A percentile compares a stretch with the other conserved stretches of the same genome.
These are phyloP conservation scores for Spiromastix sp. DNA, from an alignment of 2,329 filamentous ascomycete genomes.

Conservation along the genomic window DNA sequence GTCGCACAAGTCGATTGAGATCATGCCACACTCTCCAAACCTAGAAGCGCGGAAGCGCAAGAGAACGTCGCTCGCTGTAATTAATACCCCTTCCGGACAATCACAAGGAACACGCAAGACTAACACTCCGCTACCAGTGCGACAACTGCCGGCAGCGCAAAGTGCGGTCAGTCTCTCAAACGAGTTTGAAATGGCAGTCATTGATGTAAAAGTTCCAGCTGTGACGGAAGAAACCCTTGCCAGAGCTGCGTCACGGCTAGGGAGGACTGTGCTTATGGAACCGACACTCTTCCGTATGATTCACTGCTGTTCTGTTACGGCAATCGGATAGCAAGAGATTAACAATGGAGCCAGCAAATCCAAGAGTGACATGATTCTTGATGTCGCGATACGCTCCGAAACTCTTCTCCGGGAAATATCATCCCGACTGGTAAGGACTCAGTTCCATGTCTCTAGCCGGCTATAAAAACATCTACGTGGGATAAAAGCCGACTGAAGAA, in stretches of 20 bases:
- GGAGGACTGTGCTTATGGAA: constrained; percentile 20
- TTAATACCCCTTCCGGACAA: constrained; percentile 3
- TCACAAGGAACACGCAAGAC: constrained; percentile 5
- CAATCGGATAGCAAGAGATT: neutral
- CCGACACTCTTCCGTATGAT: constrained; percentile 18
- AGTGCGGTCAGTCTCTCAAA: constrained; percentile 29
- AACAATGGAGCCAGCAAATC: constrained; percentile 29
- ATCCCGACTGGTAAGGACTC: constrained; percentile 30
- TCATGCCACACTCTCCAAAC: neutral
- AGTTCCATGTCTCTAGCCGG: neutral
- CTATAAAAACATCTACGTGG: constrained; percentile 2
- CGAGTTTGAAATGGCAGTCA: neutral
- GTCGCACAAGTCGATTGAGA: too few relatives aligned
- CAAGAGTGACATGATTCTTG: constrained; percentile 43
- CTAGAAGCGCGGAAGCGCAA: constrained; percentile 15
- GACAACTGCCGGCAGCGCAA: constrained; percentile 39
- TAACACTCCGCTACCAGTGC: constrained; percentile 25
- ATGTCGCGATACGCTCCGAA: constrained; percentile 41
- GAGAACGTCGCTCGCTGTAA: constrained; percentile 21
- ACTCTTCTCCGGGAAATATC: constrained; percentile 37
- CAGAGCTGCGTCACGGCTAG: constrained; percentile 14
- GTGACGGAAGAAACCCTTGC: constrained; percentile 40
- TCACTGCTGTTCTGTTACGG: too few relatives aligned
- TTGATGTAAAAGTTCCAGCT: constrained; percentile 24
- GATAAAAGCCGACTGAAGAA: too few relatives aligned